Evolutionary conservation across 2,329 filamentous ascomycete species (phyloP).

Genomic region (Ophiostoma piceae): DNA sequence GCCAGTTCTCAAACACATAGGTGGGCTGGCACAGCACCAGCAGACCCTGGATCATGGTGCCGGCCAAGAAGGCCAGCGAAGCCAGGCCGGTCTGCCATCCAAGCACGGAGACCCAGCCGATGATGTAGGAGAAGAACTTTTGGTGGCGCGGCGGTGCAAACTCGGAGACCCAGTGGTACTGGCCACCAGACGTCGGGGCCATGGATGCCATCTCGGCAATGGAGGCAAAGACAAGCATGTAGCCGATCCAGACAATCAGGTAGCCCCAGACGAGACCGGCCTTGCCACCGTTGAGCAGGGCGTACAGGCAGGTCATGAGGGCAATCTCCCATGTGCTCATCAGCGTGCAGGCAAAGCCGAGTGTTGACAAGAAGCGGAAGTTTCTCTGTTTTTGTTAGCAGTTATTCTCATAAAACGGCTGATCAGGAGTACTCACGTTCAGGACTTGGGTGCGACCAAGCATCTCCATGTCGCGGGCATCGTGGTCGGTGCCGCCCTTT

Average conservation of each 20-base stretch:
- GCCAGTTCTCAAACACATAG: conserved; percentile 42
- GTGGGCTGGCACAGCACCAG: conserved; percentile 38
- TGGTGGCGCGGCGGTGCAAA: conserved; percentile 45
- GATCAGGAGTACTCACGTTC: conserved; percentile 22
- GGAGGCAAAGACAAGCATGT: conserved; percentile 40
- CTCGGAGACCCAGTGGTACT: conserved; percentile 57
- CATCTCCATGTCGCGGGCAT: conserved; percentile 35
- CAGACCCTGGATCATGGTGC: conserved; percentile 45
- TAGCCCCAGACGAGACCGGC: conserved; percentile 51
- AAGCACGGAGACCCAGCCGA: conserved; percentile 48
- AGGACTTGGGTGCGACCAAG: conserved; percentile 28
- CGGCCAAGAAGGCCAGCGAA: conserved; percentile 41
- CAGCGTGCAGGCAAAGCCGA: conserved; percentile 49
- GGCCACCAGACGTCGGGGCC: conserved; percentile 49
- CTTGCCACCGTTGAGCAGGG: conserved; percentile 47
- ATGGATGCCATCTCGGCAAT: conserved; percentile 43
- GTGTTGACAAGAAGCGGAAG: conserved; percentile 46
- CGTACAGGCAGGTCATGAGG: conserved; percentile 38
- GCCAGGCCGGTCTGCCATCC: conserved; percentile 42
- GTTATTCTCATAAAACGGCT: no score
- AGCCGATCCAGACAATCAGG: conserved; percentile 44
- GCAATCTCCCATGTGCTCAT: conserved; percentile 52
- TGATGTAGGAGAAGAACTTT: conserved; percentile 51
- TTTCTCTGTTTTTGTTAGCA: conserved; percentile 36
- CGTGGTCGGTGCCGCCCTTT: conserved; percentile 31